Evolutionary conservation across 306 rosid genomes (phyloP), one percentile per base, ranked within the genome.

Genomic region (barrel medic (Medicago truncatula)): DNA sequence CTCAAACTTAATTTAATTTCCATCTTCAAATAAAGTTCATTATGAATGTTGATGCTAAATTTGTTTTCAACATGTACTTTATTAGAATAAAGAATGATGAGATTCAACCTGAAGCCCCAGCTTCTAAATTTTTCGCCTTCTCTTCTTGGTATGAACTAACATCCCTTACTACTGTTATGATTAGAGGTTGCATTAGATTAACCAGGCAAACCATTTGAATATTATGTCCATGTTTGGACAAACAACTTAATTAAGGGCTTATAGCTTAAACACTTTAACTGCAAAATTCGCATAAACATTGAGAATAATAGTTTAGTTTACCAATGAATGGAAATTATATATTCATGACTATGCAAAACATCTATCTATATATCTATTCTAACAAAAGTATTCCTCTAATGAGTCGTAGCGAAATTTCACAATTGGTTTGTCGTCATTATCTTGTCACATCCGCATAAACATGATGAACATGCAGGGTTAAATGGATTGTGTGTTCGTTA

Each of bases 401-500:
- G 7, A 21, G 1, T 11, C 9, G 4, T 21, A 58, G 16, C 16
- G 9, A 60, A 7, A 15, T 13, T 59, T 59, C 39, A 12, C 39
- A 13, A 59, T 25, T 14, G 25, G 62, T 20, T 59, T 59, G 9
- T 25, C 4, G 10, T 28, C 17, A 2, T 16, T 52, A 52, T 7
- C 15, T 49, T 49, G 0, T n/a, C 20, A 8, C 23, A 52, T 52
- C 20, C 11, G 10, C 8, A 14, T 2, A 53, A 53, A 16, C 23
- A 17, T 53, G 20, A 43, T 67, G 41, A 84, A 17, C 17, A 23
- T 85, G 85, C 79, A 81, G 88, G 85, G 38, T 81, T 59, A 81
- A 70, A 81, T 85, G 88, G 85, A 20, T 81, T 20, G 50, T 74
- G 63, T 80, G 81, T 7, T 74, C 80, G 5, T 39, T 60, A 18